phyloP scores from a whole-genome alignment of 805 yeast genomes.

The Hanseniaspora thailandica region DNA sequence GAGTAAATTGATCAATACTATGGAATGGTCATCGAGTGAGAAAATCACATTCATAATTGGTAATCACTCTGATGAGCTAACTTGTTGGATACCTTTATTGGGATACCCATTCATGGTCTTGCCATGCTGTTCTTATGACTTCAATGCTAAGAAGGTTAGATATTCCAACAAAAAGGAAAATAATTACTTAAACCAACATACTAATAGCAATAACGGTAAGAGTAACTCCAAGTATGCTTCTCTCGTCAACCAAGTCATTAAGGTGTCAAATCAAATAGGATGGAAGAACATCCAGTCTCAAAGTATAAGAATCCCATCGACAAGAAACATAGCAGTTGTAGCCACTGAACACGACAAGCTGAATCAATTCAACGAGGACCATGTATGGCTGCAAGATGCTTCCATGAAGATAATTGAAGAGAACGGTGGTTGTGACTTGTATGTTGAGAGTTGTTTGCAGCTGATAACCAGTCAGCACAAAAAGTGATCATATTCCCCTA shows the following conservation, averaged over 20 bases:
- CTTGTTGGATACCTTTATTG: slow-evolving; percentile 87
- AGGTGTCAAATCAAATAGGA: slow-evolving; percentile 54
- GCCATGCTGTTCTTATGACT: slow-evolving; percentile 88
- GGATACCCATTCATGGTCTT: slow-evolving; percentile 82
- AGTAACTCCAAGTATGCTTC: slow-evolving; percentile 64
- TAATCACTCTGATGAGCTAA: slow-evolving; percentile 87
- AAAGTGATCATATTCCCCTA: too few species aligned
- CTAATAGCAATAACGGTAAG: slow-evolving; percentile 15
- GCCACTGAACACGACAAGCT: slow-evolving; percentile 38
- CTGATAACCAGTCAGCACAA: slow-evolving; percentile 35
- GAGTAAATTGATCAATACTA: background rate
- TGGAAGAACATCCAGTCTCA: slow-evolving; percentile 72
- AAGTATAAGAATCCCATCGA: slow-evolving; percentile 84
- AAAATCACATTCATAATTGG: slow-evolving; percentile 74
- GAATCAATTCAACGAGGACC: background rate
- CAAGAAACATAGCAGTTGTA: slow-evolving; percentile 81
- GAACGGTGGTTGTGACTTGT: slow-evolving; percentile 85
- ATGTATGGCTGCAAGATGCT: slow-evolving; percentile 20
- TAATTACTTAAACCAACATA: slow-evolving; percentile 21
- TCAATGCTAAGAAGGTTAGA: slow-evolving; percentile 64
- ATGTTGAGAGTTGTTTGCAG: slow-evolving; percentile 72
- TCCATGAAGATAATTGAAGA: slow-evolving; percentile 46
- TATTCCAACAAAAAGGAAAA: slow-evolving; percentile 35
- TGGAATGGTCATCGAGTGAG: background rate
- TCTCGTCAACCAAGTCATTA: slow-evolving; percentile 72